Conservation (phyloP, 768 basidiomycete species). For the Lactifluus volemus region DNA sequence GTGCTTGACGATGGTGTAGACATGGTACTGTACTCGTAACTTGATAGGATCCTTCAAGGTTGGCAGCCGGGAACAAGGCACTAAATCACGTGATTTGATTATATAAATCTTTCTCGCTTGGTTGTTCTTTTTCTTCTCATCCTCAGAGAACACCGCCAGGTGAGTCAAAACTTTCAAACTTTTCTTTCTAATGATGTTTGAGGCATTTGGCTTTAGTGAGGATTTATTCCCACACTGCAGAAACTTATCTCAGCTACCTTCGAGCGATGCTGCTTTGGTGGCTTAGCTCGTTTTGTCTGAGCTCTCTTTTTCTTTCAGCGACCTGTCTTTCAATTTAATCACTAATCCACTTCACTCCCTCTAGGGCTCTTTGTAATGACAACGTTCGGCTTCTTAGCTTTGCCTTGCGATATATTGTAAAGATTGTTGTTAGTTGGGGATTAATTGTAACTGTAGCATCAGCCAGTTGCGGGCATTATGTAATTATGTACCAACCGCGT, state of each 20-base stretch:
- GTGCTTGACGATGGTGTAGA: conserved; percentile 17
- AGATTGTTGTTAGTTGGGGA: not conserved
- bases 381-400: not conserved
- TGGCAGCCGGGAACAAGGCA: too few relatives aligned
- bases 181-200: conserved; percentile 58
- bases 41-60: not conserved
- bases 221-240: conserved; percentile 57
- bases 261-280: conserved; percentile 43
- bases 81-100: not conserved
- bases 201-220: conserved; percentile 92
- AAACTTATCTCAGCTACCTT: conserved; percentile 90
- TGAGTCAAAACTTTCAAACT: conserved; percentile 23
- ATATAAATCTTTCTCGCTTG: not conserved
- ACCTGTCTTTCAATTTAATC: not conserved
- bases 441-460: too few relatives aligned
- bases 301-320: conserved; percentile 1
- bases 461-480: too few relatives aligned
- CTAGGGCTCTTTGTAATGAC: not conserved
- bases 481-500: too few relatives aligned
- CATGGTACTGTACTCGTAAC: not conserved
- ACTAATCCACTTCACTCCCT: not conserved
- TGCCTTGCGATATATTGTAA: not conserved
- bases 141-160: not conserved
- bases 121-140: not conserved
- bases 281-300: conserved; percentile 41